Percentiles rank a stretch among this genome's conserved stretches.
These are phyloP conservation scores for Fraxinus velutina DNA, from an alignment of 305 asterid genomes.

Conservation along the genomic window DNA sequence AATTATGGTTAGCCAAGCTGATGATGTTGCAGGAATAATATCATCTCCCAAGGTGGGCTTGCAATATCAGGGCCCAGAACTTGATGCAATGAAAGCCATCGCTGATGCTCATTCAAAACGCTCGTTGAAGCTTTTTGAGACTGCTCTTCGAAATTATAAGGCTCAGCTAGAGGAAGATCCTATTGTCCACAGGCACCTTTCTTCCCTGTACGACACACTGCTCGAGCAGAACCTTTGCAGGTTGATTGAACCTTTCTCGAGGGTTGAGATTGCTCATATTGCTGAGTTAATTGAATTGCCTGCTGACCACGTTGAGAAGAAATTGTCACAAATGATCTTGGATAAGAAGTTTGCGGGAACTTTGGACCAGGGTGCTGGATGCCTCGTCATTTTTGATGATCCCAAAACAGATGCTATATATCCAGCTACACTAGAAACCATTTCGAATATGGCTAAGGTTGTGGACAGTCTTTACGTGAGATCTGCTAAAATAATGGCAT, in stretches of 20 bases:
- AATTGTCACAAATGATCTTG: conserved; percentile 61
- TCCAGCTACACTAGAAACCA: conserved; percentile 56
- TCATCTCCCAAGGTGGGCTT: conserved; percentile 59
- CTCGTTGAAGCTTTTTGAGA: conserved; percentile 57
- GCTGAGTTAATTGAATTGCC: conserved; percentile 65
- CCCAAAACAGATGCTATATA: conserved; percentile 62
- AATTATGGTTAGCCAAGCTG: conserved; percentile 65
- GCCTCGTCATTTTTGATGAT: conserved; percentile 57
- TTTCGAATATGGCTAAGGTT: conserved; percentile 60
- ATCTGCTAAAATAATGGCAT: conserved; percentile 60
- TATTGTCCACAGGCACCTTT: conserved; percentile 64
- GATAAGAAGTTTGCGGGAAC: conserved; percentile 73
- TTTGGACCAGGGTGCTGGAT: conserved; percentile 70
- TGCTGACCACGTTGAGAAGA: conserved; percentile 56
- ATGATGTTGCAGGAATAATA: conserved; percentile 58
- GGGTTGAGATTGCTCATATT: conserved; percentile 60
- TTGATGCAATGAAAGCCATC: conserved; percentile 62
- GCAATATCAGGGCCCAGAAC: conserved; percentile 61
- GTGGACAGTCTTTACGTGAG: conserved; percentile 64
- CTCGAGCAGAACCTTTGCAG: conserved; percentile 71
- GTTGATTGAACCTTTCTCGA: conserved; percentile 65
- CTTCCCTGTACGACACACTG: conserved; percentile 59
- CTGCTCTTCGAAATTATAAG: conserved; percentile 52
- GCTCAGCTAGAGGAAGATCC: conserved; percentile 66
- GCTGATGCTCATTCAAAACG: conserved; percentile 65